Evolutionary conservation across 495 filamentous ascomycete species (phyloP).

Genomic region (Hypoxylon rickii): DNA sequence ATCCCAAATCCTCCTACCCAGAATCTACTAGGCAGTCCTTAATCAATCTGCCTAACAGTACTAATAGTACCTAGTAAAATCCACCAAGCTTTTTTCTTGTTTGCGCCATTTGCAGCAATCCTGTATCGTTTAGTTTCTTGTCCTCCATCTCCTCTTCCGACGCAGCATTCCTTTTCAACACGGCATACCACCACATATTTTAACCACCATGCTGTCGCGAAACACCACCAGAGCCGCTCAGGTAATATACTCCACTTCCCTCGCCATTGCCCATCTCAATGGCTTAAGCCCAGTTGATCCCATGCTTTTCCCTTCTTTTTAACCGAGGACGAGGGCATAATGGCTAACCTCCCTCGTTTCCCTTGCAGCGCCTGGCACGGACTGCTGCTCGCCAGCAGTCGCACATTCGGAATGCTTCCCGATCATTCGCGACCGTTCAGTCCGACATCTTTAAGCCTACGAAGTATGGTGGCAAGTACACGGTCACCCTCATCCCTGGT

Average conservation of each 20-base stretch:
- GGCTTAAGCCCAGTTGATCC: constrained; percentile 30
- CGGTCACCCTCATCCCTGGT: constrained; percentile 95
- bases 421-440: constrained; percentile 73
- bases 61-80: constrained; percentile 2
- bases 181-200: constrained; percentile 4
- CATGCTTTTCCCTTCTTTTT: constrained; percentile 40
- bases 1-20: too few relatives aligned
- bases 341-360: constrained; percentile 27
- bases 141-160: constrained; percentile 18
- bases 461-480: constrained; percentile 99
- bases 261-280: constrained; percentile 14
- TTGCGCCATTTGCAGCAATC: constrained; percentile 42
- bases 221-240: constrained; percentile 57
- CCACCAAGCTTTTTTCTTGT: constrained; percentile 29
- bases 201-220: constrained; percentile 60
- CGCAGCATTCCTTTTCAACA: constrained; percentile 15
- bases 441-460: constrained; percentile 96
- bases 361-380: constrained; percentile 59
- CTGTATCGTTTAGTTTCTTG: constrained; percentile 18
- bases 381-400: constrained; percentile 54
- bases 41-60: too few relatives aligned
- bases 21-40: neutral
- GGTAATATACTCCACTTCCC: constrained; percentile 39
- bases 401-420: constrained; percentile 46
- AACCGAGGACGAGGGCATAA: constrained; percentile 3